Base-by-base conservation (phyloP, 495 filamentous ascomycete genomes). In the Chaetomidium leptoderma region DNA sequence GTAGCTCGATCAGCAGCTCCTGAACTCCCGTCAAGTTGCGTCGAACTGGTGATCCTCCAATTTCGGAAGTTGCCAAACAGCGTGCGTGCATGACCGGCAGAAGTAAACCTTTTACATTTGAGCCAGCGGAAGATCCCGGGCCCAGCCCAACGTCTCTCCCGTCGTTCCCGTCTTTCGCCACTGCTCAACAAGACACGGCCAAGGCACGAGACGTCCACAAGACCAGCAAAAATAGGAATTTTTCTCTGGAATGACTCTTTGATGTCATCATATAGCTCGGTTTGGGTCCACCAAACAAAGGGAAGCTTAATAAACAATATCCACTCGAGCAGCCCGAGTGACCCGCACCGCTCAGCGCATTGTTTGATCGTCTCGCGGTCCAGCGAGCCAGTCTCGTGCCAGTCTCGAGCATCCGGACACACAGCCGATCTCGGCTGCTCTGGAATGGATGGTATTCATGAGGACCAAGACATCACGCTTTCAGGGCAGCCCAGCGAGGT, bases 181-280 rank as follows among this genome's bases (percentile, higher is more conserved):
- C 44, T n/a, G n/a, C n/a, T 39, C 14, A 42, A 43, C 39, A 32
- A 24, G 48, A 24, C 39, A 55, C 27, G 24, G 30, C 53, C 53
- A 55, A 55, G 40, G 37, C 27, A 35, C 43, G 53, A 55, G 26
- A 27, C 39, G 14, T 7, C 8, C 53, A 54, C 39, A 36, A 55
- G 29, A 46, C 51, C 26, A 42, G 6, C 24, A 54, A 44, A 39
- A 27, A 26, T 40, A n/a, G n/a, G n/a, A n/a, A n/a, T 17, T 27
- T 40, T 40, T 29, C 21, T 4, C 21, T 52, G 21, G 19, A 14
- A 40, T 39, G 48, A 52, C 48, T 39, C 11, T 30, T 53, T 37
- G 16, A 53, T 42, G 50, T 42, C 50, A 53, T 53, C 48, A 53
- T 42, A 7, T 4, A 1, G 9, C 14, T 21, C 19, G 8, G 9